Percentiles rank a stretch among this genome's conserved stretches.
Conservation (phyloP, 441 rosid species). For the Kokia cookei region DNA sequence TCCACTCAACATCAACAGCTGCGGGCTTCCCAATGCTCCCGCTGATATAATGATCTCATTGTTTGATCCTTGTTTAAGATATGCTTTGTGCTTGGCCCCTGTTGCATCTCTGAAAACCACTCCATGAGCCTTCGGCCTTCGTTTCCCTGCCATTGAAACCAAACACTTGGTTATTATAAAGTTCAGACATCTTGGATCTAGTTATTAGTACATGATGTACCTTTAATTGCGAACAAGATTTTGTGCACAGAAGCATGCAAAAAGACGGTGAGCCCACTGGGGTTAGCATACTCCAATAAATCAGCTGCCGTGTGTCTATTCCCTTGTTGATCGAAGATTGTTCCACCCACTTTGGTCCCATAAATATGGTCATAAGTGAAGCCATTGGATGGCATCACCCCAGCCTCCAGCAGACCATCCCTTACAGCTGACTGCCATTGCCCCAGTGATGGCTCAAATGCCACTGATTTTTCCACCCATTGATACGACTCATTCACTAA, state of each 20-base stretch:
- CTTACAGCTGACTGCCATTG: slow-evolving; percentile 79
- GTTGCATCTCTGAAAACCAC: slow-evolving; percentile 45
- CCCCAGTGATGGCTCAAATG: slow-evolving; percentile 52
- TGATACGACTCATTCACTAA: slow-evolving; percentile 64
- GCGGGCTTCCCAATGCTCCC: slow-evolving; percentile 87
- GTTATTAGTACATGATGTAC: slow-evolving; percentile 11
- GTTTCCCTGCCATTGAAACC: slow-evolving; percentile 16
- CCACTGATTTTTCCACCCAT: slow-evolving; percentile 74
- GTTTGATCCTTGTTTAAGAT: slow-evolving; percentile 35
- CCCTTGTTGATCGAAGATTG: slow-evolving; percentile 64
- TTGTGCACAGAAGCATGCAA: slow-evolving; percentile 58
- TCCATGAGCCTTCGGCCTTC: slow-evolving; percentile 57
- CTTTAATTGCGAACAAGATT: slow-evolving; percentile 41
- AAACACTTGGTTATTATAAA: not conserved
- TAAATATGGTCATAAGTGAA: slow-evolving; percentile 77
- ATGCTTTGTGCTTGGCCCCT: slow-evolving; percentile 57
- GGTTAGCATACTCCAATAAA: slow-evolving; percentile 50
- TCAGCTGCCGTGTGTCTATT: slow-evolving; percentile 80
- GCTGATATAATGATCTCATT: slow-evolving; percentile 62
- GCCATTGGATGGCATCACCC: slow-evolving; percentile 67
- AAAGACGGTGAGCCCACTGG: slow-evolving; percentile 48
- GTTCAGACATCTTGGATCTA: not conserved
- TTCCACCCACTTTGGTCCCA: slow-evolving; percentile 87
- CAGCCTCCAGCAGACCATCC: slow-evolving; percentile 64
- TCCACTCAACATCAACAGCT: slow-evolving; percentile 77